Base-by-base conservation (phyloP, 768 basidiomycete species). In the Mycena polygramma region DNA sequence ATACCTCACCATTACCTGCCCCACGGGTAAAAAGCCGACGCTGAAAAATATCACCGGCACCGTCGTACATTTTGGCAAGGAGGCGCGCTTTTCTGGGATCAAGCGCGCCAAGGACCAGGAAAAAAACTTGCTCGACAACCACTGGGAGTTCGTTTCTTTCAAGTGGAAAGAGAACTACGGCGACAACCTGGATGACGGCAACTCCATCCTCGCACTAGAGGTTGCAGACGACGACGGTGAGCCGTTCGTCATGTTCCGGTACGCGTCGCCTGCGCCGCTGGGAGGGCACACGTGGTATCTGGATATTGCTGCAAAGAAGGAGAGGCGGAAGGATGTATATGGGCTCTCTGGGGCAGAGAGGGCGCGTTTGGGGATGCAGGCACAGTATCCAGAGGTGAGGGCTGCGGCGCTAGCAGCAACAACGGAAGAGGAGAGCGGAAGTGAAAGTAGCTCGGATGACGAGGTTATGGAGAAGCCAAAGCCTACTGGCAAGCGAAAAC, bases 281-380 rank as follows among this genome's bases (percentile, higher is more conserved):
- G 11, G 24, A 22, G 72, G 66, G 15, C 46, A 68, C 22, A 59
- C 51, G 49, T 70, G 64, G 72, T 73, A 64, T 55, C 45, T 70
- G 20, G 72, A 73, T n/a, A 57, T 70, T 20, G 72, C 72, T 11
- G 72, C 69, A 35, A 73, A 70, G 61, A 73, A 73, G 63, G 69
- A 70, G 46, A 58, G 66, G 45, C 41, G 52, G 11, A 37, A 36
- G 57, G 59, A 58, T 17, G 39, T 37, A 24, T 64, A 45, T 19
- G 66, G 54, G 39, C 59, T 73, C 20, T 67, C 69, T 7, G n/a
- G 35, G 14, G 57, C 61, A n/a, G 72, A 73, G 43, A 68, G 66
- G 69, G 22, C 20, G 43, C 68, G 72, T 15, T 26, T 73, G 45
- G 68, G 72, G 19, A 73, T 73, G 69, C 49, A 53, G 19, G 52